Conservation (phyloP, 192 early-diverging fungal genomes). For the Linnemannia zychae region DNA sequence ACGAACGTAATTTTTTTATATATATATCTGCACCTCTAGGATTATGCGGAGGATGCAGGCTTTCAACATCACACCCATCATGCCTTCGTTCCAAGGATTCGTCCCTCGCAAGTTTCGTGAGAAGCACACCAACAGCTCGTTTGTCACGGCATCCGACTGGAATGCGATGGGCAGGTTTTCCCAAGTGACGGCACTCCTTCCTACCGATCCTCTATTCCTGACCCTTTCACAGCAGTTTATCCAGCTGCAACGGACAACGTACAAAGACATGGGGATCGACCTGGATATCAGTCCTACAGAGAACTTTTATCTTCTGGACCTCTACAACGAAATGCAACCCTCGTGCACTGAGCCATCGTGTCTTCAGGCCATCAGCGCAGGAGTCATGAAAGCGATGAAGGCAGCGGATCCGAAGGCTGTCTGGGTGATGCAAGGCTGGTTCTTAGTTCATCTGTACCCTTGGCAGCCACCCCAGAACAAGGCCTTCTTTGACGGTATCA, state of each 20-base stretch:
- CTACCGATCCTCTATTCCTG: constrained; percentile 11
- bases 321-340: constrained; percentile 41
- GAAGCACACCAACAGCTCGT: constrained; percentile 5
- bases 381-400: constrained; percentile 19
- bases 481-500: constrained; percentile 32
- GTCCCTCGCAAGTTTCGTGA: not conserved
- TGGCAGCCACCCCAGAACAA: constrained; percentile 22
- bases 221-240: constrained; percentile 15
- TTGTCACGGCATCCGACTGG: constrained; percentile 14
- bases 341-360: constrained; percentile 15
- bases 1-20: too few species aligned
- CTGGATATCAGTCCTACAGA: not conserved
- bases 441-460: not conserved
- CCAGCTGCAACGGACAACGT: constrained; percentile 10
- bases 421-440: constrained; percentile 32
- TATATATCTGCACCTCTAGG: not conserved
- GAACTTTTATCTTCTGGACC: constrained; percentile 24
- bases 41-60: constrained; percentile 26
- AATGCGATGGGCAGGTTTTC: not conserved
- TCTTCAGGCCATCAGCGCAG: not conserved
- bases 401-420: constrained; percentile 20
- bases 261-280: not conserved
- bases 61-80: constrained; percentile 26
- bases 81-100: constrained; percentile 22
- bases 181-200: not conserved